These are phyloP conservation scores for Penicillium thymicola DNA, from an alignment of 2,329 filamentous ascomycete species.

Conservation along the genomic window DNA sequence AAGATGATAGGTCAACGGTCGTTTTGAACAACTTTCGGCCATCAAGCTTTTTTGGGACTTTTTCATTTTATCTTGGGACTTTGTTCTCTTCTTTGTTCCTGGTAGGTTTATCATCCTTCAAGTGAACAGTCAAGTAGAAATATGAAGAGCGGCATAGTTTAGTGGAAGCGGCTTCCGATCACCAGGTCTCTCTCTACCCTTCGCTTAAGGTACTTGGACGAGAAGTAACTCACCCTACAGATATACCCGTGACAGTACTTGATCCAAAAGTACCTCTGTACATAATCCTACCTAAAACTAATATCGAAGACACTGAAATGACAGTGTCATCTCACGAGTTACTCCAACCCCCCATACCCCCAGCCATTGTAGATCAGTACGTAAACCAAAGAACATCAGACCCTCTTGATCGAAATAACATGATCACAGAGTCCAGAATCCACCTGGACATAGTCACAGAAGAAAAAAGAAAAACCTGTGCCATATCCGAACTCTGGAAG, in stretches of 20 bases:
- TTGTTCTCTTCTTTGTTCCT: background rate
- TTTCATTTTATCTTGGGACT: background rate
- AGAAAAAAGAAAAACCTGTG: background rate
- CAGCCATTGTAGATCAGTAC: background rate
- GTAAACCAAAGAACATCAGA: background rate
- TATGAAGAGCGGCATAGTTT: background rate
- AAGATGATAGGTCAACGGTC: background rate
- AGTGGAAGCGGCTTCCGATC: background rate
- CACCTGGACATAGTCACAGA: background rate
- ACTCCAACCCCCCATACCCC: background rate
- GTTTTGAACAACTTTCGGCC: background rate
- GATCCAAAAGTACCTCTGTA: background rate
- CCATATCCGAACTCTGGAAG: background rate
- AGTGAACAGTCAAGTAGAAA: background rate
- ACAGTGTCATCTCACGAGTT: background rate
- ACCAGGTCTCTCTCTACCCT: background rate
- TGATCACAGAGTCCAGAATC: background rate
- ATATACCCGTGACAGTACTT: background rate
- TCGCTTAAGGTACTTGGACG: background rate
- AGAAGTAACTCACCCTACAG: background rate
- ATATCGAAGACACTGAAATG: background rate
- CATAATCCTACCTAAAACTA: background rate
- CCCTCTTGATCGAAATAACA: background rate
- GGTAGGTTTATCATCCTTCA: background rate
- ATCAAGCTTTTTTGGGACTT: background rate